Evolutionary conservation across 129 eudicot species (phyloP).

Genomic region (Erigeron canadensis): DNA sequence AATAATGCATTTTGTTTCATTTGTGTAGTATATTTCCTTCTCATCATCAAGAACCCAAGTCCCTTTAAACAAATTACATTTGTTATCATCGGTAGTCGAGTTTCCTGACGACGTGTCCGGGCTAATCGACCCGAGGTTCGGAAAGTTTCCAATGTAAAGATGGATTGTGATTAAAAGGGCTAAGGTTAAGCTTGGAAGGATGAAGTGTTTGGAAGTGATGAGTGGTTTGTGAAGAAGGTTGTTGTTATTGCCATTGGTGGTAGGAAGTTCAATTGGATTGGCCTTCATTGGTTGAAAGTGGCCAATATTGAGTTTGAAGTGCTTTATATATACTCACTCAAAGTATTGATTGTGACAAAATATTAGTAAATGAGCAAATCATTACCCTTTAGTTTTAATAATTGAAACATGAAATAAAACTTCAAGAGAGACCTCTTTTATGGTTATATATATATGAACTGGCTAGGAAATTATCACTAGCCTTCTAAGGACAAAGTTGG

Average conservation of each 20-base stretch:
- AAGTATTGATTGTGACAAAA: conserved; percentile 43
- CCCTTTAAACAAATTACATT: conserved; percentile 50
- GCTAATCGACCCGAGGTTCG: conserved; percentile 12
- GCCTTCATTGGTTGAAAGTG: conserved; percentile 46
- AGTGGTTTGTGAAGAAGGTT: conserved; percentile 28
- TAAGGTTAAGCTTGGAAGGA: conserved; percentile 38
- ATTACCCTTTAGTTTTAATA: conserved; percentile 19
- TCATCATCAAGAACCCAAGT: conserved; percentile 52
- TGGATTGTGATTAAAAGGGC: conserved; percentile 40
- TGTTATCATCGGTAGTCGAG: conserved; percentile 29
- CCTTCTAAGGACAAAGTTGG: conserved; percentile 34
- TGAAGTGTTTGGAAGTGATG: conserved; percentile 32
- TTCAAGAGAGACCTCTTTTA: conserved; percentile 28
- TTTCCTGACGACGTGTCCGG: conserved; percentile 1
- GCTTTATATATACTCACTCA: conserved; percentile 28
- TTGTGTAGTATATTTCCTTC: conserved; percentile 49
- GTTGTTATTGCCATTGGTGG: conserved; percentile 26
- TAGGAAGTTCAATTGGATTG: conserved; percentile 42
- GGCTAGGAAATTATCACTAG: conserved; percentile 38
- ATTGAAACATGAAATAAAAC: conserved; percentile 1
- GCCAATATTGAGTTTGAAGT: conserved; percentile 25
- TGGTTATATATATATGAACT: conserved; percentile 38
- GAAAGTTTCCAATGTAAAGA: conserved; percentile 29
- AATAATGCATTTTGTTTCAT: conserved; percentile 43
- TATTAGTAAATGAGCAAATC: conserved; percentile 10